A percentile compares a stretch with the other conserved stretches of the same genome.
phyloP scores from a whole-genome alignment of 2,329 filamentous ascomycete species.

The Lojkania enalia region DNA sequence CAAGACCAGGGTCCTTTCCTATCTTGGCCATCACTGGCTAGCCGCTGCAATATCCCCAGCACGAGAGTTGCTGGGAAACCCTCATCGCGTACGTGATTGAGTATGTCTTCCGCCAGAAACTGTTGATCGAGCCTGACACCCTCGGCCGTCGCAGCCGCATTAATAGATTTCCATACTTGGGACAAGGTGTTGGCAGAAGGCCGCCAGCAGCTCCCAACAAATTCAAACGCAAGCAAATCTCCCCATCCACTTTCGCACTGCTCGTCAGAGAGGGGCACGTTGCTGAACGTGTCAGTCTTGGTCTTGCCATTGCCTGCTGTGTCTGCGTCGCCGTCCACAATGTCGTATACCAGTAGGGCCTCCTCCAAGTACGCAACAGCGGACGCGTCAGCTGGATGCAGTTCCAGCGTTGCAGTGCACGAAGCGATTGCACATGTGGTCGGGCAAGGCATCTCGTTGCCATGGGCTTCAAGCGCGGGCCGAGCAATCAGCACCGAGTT shows the following conservation, averaged over 20 bases:
- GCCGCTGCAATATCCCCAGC: constrained; percentile 41
- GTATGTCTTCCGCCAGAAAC: constrained; percentile 41
- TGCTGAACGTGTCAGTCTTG: constrained; percentile 49
- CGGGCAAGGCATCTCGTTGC: constrained; percentile 36
- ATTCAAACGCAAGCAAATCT: constrained; percentile 58
- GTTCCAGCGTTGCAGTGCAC: constrained; percentile 50
- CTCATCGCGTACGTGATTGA: constrained; percentile 38
- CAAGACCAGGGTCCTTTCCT: constrained; percentile 36
- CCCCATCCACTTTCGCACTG: constrained; percentile 57
- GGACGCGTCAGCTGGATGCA: constrained; percentile 40
- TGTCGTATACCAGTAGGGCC: constrained; percentile 45
- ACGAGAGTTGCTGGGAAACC: constrained; percentile 45
- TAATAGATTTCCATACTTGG: constrained; percentile 53
- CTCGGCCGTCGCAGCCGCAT: constrained; percentile 47
- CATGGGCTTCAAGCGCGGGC: constrained; percentile 45
- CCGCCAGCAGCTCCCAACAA: constrained; percentile 45
- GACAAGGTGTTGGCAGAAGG: constrained; percentile 54
- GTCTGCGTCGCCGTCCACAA: constrained; percentile 31
- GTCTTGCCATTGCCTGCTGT: constrained; percentile 32
- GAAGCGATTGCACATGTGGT: constrained; percentile 49
- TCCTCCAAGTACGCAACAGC: constrained; percentile 43
- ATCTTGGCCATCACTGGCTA: constrained; percentile 34
- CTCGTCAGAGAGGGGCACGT: constrained; percentile 57
- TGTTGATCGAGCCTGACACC: constrained; percentile 45
- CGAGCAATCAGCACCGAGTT: constrained; percentile 63